Conservation (phyloP, 345 rosid species). For the Aurinia saxatilis region DNA sequence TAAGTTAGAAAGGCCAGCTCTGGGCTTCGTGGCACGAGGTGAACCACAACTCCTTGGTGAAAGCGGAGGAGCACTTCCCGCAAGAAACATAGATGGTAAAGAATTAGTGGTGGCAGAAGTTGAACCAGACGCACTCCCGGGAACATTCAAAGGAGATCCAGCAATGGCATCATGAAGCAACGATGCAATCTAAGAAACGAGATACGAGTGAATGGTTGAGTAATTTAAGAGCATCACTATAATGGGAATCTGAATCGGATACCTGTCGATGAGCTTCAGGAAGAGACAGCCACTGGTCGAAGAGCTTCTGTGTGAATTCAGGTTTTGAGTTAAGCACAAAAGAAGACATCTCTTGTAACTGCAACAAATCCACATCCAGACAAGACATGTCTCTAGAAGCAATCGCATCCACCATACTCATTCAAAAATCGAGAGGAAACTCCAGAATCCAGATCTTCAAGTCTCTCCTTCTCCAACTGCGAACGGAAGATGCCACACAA, state of each 20-base stretch:
- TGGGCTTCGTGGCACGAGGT: conserved; percentile 73
- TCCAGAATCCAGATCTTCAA: too few species aligned
- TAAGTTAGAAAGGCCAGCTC: conserved; percentile 72
- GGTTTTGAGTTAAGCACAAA: conserved; percentile 65
- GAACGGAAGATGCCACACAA: too few species aligned
- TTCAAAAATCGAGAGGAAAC: too few species aligned
- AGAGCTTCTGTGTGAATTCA: conserved; percentile 63
- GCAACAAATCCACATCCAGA: conserved; percentile 77
- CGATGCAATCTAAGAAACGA: conserved; percentile 46
- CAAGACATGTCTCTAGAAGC: conserved; percentile 47
- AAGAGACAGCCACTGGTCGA: conserved; percentile 91
- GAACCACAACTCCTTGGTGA: conserved; percentile 95
- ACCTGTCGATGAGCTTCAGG: conserved; percentile 86
- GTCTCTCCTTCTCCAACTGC: too few species aligned
- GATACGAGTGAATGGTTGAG: neutral
- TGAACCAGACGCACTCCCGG: conserved; percentile 56
- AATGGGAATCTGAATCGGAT: neutral
- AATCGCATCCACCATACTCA: conserved; percentile 34
- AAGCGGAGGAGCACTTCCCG: conserved; percentile 94
- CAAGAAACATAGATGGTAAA: conserved; percentile 91
- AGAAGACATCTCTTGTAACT: conserved; percentile 76
- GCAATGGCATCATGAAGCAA: conserved; percentile 78
- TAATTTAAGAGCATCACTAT: neutral
- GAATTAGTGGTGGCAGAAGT: conserved; percentile 48
- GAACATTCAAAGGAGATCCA: conserved; percentile 64